phyloP scores from a whole-genome alignment of 2,329 filamentous ascomycete species.

The Sordariomycetes sp. region DNA sequence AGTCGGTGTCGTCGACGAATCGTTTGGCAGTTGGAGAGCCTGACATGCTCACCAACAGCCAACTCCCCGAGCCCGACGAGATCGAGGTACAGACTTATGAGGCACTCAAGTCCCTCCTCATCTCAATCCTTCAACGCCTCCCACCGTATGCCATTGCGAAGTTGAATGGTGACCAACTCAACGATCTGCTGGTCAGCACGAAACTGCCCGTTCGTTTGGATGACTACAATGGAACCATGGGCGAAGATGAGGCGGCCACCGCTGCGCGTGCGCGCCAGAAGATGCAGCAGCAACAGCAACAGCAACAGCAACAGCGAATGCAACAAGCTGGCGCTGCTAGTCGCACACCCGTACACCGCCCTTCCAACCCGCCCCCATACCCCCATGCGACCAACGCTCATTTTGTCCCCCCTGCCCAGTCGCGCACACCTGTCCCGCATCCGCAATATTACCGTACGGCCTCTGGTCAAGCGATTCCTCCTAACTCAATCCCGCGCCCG shows the following conservation, averaged over 20 bases:
- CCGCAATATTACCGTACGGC: conserved; percentile 3
- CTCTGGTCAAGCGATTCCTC: not conserved
- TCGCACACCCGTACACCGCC: conserved; percentile 17
- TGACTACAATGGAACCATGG: conserved; percentile 69
- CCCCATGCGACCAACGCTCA: conserved; percentile 18
- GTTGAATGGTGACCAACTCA: conserved; percentile 75
- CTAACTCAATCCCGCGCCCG: not conserved
- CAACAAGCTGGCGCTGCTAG: conserved; percentile 8
- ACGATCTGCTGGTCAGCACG: conserved; percentile 70
- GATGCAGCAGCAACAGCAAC: conserved; percentile 15
- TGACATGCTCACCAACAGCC: conserved; percentile 58
- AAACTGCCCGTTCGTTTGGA: conserved; percentile 64
- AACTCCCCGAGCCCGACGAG: conserved; percentile 54
- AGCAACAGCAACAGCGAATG: conserved; percentile 17
- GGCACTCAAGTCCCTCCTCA: conserved; percentile 63
- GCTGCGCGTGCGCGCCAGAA: conserved; percentile 36
- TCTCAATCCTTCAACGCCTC: conserved; percentile 61
- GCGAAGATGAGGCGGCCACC: conserved; percentile 62
- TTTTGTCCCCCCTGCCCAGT: not conserved
- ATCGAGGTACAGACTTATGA: conserved; percentile 55
- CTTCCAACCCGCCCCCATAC: conserved; percentile 26
- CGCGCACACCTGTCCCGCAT: not conserved
- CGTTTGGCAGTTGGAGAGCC: conserved; percentile 51
- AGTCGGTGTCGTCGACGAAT: conserved; percentile 53
- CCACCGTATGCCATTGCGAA: conserved; percentile 82